Evolutionary conservation across 164 flowering plant species (phyloP).

Genomic region (Magnolia officinalis): DNA sequence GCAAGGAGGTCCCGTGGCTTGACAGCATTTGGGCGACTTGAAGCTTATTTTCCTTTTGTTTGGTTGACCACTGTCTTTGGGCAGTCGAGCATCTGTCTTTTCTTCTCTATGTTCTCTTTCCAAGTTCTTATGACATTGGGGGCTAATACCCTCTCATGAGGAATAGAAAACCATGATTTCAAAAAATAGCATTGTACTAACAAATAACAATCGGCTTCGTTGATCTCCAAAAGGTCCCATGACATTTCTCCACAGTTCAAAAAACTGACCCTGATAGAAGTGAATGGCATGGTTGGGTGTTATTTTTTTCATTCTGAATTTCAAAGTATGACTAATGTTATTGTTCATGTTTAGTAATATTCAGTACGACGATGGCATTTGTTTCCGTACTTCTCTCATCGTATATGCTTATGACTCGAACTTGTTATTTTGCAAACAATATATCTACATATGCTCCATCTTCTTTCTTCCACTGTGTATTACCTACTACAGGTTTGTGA

Average conservation of each 20-base stretch:
- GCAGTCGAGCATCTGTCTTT: no score
- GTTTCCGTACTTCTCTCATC: background rate
- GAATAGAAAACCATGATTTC: no score
- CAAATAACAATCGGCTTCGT: no score
- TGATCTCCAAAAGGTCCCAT: background rate
- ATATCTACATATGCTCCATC: background rate
- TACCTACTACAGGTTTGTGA: slow-evolving; percentile 65
- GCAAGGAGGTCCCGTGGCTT: no score
- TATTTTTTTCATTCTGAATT: background rate
- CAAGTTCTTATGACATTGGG: no score
- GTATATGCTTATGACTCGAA: background rate
- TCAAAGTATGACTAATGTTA: background rate
- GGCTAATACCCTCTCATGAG: no score
- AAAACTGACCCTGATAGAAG: background rate
- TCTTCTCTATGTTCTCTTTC: no score
- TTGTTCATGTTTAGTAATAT: background rate
- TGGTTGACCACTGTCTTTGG: no score
- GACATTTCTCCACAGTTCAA: background rate
- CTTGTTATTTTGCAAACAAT: background rate
- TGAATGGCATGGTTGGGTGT: background rate
- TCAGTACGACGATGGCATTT: background rate
- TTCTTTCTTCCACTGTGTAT: background rate
- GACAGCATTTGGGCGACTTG: no score
- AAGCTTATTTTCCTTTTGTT: no score
- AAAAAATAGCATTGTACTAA: no score